Evolutionary conservation across 2,329 filamentous ascomycete species (phyloP).

Genomic region (Talaromyces islandicus): DNA sequence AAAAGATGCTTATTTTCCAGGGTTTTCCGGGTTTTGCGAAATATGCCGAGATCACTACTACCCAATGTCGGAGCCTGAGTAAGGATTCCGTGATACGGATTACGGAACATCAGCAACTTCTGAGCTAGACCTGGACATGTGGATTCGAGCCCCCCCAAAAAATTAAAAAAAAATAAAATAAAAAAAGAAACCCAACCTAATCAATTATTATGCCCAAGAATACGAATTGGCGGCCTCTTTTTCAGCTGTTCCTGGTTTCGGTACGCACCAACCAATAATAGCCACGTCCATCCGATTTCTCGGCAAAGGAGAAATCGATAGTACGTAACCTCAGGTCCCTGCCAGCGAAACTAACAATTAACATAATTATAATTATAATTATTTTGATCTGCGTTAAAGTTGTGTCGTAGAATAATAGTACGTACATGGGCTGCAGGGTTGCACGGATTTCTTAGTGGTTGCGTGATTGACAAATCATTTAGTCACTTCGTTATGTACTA

Average conservation of each 20-base stretch:
- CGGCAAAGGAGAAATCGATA: background rate
- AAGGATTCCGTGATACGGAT: background rate
- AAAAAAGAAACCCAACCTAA: no score
- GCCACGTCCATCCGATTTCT: background rate
- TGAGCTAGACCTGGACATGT: background rate
- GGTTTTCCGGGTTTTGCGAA: background rate
- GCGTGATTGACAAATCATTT: no score
- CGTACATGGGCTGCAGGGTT: background rate
- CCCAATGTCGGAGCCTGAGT: background rate
- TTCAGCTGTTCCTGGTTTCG: background rate
- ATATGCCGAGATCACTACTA: background rate
- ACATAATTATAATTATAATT: no score
- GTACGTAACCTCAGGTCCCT: no score
- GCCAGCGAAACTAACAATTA: background rate
- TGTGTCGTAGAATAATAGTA: background rate
- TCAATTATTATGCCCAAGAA: no score
- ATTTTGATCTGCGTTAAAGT: background rate
- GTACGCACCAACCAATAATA: no score
- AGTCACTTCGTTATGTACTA: no score
- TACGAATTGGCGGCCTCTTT: no score
- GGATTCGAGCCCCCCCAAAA: no score
- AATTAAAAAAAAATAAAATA: no score
- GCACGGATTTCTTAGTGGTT: background rate
- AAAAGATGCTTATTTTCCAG: background rate
- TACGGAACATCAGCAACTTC: background rate